Conservation (phyloP, 257 asterid species). For the Coffea eugenioides region DNA sequence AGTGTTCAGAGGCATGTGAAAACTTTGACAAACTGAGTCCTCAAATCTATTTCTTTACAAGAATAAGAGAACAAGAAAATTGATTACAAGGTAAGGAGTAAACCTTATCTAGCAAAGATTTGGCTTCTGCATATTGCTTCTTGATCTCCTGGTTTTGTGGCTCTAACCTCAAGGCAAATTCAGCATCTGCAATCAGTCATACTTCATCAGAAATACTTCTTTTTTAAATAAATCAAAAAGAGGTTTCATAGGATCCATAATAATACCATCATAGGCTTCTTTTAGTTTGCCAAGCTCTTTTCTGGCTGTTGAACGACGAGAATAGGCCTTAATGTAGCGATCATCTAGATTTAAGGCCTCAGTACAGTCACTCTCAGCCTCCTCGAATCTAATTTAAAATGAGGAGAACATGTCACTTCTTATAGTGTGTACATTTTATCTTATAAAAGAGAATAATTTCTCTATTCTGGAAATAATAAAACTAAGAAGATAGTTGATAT, state of each 20-base stretch:
- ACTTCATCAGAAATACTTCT: conserved; percentile 24
- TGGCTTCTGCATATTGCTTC: conserved; percentile 75
- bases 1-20: conserved; percentile 2
- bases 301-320: conserved; percentile 92
- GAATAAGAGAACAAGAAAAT: neutral
- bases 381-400: conserved; percentile 56
- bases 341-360: conserved; percentile 94
- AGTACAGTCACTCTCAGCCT: conserved; percentile 90
- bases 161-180: conserved; percentile 84
- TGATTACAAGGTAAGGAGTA: conserved; percentile 1
- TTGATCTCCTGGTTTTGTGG: conserved; percentile 92
- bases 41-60: neutral
- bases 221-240: conserved; percentile 12
- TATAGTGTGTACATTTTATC: neutral
- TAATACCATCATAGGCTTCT: conserved; percentile 77
- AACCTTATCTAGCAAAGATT: conserved; percentile 77
- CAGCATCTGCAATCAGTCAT: conserved; percentile 64
- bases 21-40: neutral
- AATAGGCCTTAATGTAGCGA: conserved; percentile 89
- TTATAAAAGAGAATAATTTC: neutral
- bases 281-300: conserved; percentile 91
- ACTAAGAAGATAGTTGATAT: conserved; percentile 2
- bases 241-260: conserved; percentile 12
- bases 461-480: neutral
- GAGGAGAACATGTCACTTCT: conserved; percentile 19